Percentiles rank a stretch among this genome's conserved stretches.
phyloP scores from a whole-genome alignment of 257 asterid genomes.

The Nicotiana tomentosiformis region DNA sequence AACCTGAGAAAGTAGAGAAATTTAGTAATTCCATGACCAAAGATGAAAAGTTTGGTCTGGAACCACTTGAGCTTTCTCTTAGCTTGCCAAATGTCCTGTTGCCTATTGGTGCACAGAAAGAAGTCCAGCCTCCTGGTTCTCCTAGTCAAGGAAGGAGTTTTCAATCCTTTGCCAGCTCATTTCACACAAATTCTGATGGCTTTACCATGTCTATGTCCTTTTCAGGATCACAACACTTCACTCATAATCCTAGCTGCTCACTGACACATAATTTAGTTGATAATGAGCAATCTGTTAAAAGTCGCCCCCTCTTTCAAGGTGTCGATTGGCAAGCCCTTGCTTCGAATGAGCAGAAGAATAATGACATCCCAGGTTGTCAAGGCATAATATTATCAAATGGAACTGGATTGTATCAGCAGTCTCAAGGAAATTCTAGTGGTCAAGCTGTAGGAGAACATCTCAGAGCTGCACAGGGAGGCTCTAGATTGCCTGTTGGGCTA shows the following conservation, averaged over 20 bases:
- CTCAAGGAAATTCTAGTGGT: slow-evolving; percentile 49
- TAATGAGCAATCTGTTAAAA: slow-evolving; percentile 84
- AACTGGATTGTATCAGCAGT: slow-evolving; percentile 40
- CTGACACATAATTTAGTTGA: slow-evolving; percentile 63
- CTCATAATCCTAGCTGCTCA: slow-evolving; percentile 98
- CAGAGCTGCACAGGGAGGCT: slow-evolving; percentile 45
- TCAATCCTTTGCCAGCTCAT: slow-evolving; percentile 85
- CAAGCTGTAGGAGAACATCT: slow-evolving; percentile 37
- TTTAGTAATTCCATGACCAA: slow-evolving; percentile 39
- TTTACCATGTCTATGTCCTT: slow-evolving; percentile 88
- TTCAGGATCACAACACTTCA: slow-evolving; percentile 92
- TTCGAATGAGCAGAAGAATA: slow-evolving; percentile 56
- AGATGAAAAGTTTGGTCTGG: slow-evolving; percentile 82
- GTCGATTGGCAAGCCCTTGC: slow-evolving; percentile 95
- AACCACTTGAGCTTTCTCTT: slow-evolving; percentile 93
- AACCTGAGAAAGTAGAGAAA: slow-evolving; percentile 50
- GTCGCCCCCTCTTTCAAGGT: slow-evolving; percentile 90
- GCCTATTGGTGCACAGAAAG: slow-evolving; percentile 62
- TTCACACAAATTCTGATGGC: slow-evolving; percentile 77
- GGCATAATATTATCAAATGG: slow-evolving; percentile 44
- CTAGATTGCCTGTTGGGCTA: slow-evolving; percentile 41
- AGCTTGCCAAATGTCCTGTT: slow-evolving; percentile 90
- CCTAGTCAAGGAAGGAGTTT: slow-evolving; percentile 84
- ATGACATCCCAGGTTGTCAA: slow-evolving; percentile 50
- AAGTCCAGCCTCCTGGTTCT: slow-evolving; percentile 62